A percentile compares a stretch with the other conserved stretches of the same genome.
phyloP scores from a whole-genome alignment of 179 eudicot genomes.

The Silene vulgaris region DNA sequence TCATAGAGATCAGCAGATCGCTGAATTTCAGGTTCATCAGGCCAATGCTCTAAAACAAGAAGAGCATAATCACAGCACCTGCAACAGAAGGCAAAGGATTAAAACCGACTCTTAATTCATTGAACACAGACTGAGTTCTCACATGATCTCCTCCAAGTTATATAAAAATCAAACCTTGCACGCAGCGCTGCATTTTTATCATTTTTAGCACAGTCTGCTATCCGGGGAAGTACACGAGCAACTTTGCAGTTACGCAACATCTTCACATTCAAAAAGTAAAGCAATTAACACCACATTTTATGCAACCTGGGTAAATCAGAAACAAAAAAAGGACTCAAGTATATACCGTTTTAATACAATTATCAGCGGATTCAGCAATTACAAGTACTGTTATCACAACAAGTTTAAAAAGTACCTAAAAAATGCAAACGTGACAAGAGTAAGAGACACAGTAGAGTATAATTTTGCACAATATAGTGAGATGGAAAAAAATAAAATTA shows the following conservation, averaged over 20 bases:
- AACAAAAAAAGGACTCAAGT: not conserved
- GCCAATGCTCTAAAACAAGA: conserved; percentile 84
- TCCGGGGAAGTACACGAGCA: conserved; percentile 77
- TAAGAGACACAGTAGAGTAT: conserved; percentile 31
- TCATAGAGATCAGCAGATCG: conserved; percentile 96
- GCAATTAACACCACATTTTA: not conserved
- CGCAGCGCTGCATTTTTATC: conserved; percentile 86
- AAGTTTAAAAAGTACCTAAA: conserved; percentile 93
- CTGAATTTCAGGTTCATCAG: conserved; percentile 96
- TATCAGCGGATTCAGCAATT: conserved; percentile 97
- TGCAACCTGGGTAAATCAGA: not conserved
- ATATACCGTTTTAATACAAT: conserved; percentile 95
- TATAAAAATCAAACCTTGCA: conserved; percentile 56
- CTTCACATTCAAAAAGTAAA: conserved; percentile 36
- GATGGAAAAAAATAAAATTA: conserved; percentile 26
- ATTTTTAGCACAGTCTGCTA: conserved; percentile 90
- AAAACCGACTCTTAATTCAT: conserved; percentile 7
- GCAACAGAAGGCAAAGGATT: conserved; percentile 15
- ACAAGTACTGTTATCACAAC: conserved; percentile 99
- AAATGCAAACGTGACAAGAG: conserved; percentile 17
- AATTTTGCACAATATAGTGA: conserved; percentile 13
- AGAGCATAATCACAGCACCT: conserved; percentile 99
- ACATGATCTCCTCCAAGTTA: conserved; percentile 2
- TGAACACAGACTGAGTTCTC: not conserved
- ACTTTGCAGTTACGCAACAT: conserved; percentile 99